Conservation (phyloP, 345 rosid species). For the Acer campestre region DNA sequence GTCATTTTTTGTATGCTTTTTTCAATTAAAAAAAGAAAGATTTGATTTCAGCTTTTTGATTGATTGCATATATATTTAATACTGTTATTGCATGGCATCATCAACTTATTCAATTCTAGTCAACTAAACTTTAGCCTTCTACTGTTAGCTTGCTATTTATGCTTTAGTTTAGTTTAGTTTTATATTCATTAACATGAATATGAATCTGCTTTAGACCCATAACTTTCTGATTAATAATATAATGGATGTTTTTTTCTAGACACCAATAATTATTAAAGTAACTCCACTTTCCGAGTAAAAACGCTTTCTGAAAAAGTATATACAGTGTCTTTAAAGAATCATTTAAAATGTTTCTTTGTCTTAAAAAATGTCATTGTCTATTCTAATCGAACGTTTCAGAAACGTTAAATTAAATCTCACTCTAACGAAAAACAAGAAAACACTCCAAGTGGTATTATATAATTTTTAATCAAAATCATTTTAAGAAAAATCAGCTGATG, state of each 20-base stretch:
- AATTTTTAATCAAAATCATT: too few species aligned
- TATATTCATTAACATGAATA: neutral
- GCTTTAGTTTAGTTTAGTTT: neutral
- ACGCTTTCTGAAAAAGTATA: neutral
- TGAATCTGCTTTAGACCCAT: neutral
- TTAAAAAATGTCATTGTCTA: too few species aligned
- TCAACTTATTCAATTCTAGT: slow-evolving; percentile 14
- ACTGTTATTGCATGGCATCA: slow-evolving; percentile 24
- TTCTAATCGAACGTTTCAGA: too few species aligned
- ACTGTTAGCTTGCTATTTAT: slow-evolving; percentile 17
- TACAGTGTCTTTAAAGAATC: neutral
- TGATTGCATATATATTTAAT: neutral
- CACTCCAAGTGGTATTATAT: neutral
- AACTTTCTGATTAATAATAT: neutral
- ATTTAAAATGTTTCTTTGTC: neutral
- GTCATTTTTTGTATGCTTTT: neutral
- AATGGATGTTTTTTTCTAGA: neutral
- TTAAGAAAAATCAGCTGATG: neutral
- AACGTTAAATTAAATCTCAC: too few species aligned
- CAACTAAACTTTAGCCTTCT: slow-evolving; percentile 21
- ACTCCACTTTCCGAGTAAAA: neutral
- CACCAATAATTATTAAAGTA: neutral
- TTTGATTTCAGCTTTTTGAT: slow-evolving; percentile 35
- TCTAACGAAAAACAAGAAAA: too few species aligned
- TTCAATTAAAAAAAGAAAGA: slow-evolving; percentile 27